Percentiles rank a stretch among this genome's conserved stretches.
Conservation (phyloP, 352 stramenopile genomes). For the Pythium coloratum region DNA sequence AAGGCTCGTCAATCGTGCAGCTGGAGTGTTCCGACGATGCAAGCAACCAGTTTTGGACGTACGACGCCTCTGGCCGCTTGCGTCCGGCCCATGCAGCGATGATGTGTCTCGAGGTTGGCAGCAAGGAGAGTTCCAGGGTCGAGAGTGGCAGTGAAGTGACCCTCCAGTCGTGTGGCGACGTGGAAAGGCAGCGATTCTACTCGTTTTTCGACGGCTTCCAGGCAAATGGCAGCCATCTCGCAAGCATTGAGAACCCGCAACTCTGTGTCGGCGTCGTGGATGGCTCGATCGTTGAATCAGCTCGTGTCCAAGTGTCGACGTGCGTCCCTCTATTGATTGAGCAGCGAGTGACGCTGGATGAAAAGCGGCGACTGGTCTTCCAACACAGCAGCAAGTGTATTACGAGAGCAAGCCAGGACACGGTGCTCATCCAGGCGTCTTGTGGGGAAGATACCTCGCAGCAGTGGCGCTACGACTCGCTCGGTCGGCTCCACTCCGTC, state of each 20-base stretch:
- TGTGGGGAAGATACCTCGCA: slow-evolving; percentile 1
- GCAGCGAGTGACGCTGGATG: slow-evolving; percentile 16
- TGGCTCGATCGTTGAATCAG: background rate
- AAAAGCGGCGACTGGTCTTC: slow-evolving; percentile 7
- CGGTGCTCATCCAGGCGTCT: slow-evolving; percentile 2
- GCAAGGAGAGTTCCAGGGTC: background rate
- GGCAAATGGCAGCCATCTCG: slow-evolving; percentile 20
- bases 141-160: background rate
- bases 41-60: slow-evolving; percentile 22
- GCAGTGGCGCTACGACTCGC: slow-evolving; percentile 21
- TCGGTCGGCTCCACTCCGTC: slow-evolving; percentile 13
- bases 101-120: slow-evolving; percentile 13
- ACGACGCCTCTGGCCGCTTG: slow-evolving; percentile 19
- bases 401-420: background rate
- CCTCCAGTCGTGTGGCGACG: background rate
- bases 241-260: slow-evolving; percentile 9
- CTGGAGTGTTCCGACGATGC: slow-evolving; percentile 16
- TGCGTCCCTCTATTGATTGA: slow-evolving; percentile 12
- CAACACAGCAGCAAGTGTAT: slow-evolving; percentile 19
- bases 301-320: background rate
- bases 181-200: slow-evolving; percentile 14
- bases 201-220: slow-evolving; percentile 15
- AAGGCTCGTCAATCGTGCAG: slow-evolving; percentile 10
- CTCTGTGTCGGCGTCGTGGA: slow-evolving; percentile 2
- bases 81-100: slow-evolving; percentile 8